Evolutionary conservation across 164 flowering plant genomes (phyloP), one percentile per base, ranked within the genome.

Genomic region (Tetrastigma voinierianum): DNA sequence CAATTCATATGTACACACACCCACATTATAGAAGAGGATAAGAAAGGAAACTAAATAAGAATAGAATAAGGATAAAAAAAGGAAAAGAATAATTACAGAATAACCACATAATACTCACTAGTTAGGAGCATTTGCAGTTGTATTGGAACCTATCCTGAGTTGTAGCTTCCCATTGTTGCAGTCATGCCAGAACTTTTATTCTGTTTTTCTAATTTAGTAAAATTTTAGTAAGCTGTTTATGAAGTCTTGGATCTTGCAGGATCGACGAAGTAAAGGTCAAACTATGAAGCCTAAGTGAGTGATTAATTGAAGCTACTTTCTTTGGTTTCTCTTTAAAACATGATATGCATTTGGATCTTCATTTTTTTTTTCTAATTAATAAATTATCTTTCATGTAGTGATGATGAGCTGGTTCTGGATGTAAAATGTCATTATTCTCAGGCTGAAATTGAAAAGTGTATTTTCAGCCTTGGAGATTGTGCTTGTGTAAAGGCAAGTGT

Each of bases 401-500:
- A 51, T 18, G 75, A 74, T 48, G 72, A 77, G 54, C 59, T 81
- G 24, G 56, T 81, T 73, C 46, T 78, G 65, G 71, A 84, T 74
- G 87, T 86, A 24, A 76, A 77, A 55, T 82, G 81, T 65, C 92
- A 87, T 72, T 86, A 78, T 67, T 49, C 76, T 72, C 83, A 76
- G 77, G 92, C 92, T 62, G 65, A 74, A 70, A 56, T 85, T 14
- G 72, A 59, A 17, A 75, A 74, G 48, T 69, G 68, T 69, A 61
- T 81, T 60, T 77, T 85, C 61, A 24, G 77, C 48, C 72, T 87
- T 68, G 90, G 88, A 62, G 92, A 87, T 70, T 81, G 76, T 77
- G 88, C 81, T 8, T 76, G 51, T 68, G 78, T 87, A 40, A 85
- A 84, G 88, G 92, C 70, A 73, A 72, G 51, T 62, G 62, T 51